A percentile compares a stretch with the other conserved stretches of the same genome.
phyloP scores from a whole-genome alignment of 192 early-diverging fungal genomes.

The Rhizophagus prolifer region DNA sequence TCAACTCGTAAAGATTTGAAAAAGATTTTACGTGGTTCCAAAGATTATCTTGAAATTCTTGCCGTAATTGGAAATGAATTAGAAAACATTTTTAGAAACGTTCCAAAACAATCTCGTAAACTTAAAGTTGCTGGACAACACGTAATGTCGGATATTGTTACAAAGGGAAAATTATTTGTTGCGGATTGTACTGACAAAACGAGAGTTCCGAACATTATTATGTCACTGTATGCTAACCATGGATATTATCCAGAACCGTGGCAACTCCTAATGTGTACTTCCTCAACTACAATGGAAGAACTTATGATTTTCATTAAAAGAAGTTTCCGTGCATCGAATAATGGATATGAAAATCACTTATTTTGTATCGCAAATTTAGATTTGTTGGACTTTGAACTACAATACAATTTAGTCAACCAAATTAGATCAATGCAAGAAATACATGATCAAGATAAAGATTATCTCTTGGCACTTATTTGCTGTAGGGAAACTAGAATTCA shows the following conservation, averaged over 20 bases:
- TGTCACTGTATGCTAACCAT: constrained; percentile 30
- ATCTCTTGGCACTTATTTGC: constrained; percentile 24
- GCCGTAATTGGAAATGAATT: background rate
- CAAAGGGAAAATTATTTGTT: constrained; percentile 26
- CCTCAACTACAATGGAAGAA: constrained; percentile 30
- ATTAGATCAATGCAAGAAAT: background rate
- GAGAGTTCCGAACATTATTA: constrained; percentile 18
- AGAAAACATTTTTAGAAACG: background rate
- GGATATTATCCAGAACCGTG: constrained; percentile 22
- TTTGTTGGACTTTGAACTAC: constrained; percentile 23
- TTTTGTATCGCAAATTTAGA: constrained; percentile 31
- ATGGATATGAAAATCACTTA: constrained; percentile 20
- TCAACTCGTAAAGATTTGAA: background rate
- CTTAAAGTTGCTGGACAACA: background rate
- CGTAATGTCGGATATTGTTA: constrained; percentile 21
- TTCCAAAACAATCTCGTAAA: background rate
- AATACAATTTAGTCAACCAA: constrained; percentile 28
- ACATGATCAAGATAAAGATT: background rate
- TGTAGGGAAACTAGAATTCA: constrained; percentile 20
- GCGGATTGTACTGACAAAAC: constrained; percentile 26
- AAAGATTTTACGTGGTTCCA: background rate
- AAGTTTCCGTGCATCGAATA: constrained; percentile 20
- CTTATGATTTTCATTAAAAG: constrained; percentile 23
- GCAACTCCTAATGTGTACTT: constrained; percentile 25
- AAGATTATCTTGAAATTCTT: background rate